Conservation (phyloP, 352 stramenopile genomes). For the Aphanomyces euteiches region DNA sequence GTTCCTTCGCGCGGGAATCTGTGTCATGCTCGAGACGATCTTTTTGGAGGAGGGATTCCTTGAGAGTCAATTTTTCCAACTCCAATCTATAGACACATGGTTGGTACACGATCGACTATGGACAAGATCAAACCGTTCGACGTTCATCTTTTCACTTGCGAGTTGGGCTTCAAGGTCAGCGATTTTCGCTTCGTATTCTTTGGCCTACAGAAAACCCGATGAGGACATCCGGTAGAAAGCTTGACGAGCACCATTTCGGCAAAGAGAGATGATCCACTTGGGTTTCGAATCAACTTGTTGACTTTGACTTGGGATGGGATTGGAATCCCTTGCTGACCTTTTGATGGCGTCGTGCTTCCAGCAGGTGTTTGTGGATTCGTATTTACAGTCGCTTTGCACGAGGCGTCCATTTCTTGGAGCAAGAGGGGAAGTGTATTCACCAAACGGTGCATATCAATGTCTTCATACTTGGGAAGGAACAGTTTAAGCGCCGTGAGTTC, state of each 20-base stretch:
- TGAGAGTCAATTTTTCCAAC: conserved; percentile 24
- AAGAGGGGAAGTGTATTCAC: conserved; percentile 26
- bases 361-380: not conserved
- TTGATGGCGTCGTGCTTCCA: not conserved
- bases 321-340: conserved; percentile 1
- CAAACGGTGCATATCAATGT: conserved; percentile 29
- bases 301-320: conserved; percentile 23
- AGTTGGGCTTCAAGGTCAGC: conserved; percentile 18
- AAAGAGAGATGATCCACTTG: conserved; percentile 17
- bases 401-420: conserved; percentile 26
- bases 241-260: conserved; percentile 10
- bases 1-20: not conserved
- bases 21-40: conserved; percentile 16
- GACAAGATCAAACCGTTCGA: conserved; percentile 23
- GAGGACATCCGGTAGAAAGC: not conserved
- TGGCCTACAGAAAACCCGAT: conserved; percentile 10
- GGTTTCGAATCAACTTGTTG: conserved; percentile 18
- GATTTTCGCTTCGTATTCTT: conserved; percentile 20
- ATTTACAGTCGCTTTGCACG: conserved; percentile 1
- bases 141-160: conserved; percentile 25
- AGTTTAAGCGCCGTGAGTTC: conserved; percentile 27
- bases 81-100: conserved; percentile 7
- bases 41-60: conserved; percentile 24
- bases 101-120: not conserved
- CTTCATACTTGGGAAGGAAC: conserved; percentile 30